Evolutionary conservation across 768 basidiomycete species (phyloP).

Genomic region (Tricholoma saponaceum): DNA sequence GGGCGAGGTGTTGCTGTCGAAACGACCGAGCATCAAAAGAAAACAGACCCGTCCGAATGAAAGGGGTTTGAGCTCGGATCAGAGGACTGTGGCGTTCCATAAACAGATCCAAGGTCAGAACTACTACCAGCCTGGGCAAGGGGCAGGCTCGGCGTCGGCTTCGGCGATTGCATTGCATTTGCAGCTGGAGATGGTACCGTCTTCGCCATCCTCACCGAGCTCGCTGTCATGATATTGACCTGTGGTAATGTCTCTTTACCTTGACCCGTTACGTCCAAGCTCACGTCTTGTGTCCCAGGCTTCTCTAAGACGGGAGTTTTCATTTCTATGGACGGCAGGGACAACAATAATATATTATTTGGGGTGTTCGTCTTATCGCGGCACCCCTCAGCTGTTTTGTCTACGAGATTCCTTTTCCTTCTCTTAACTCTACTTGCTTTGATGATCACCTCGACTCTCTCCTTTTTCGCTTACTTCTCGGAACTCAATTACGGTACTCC

Average conservation of each 20-base stretch:
- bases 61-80: neutral
- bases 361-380: neutral
- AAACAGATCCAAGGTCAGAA: neutral
- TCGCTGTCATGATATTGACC: constrained; percentile 2
- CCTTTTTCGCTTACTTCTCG: neutral
- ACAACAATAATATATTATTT: neutral
- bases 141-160: neutral
- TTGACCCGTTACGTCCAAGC: neutral
- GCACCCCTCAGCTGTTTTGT: neutral
- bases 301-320: too few species aligned
- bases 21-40: constrained; percentile 65
- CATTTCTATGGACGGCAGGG: too few species aligned
- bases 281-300: neutral
- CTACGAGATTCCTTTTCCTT: neutral
- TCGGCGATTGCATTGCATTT: neutral
- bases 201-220: constrained; percentile 9
- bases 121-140: neutral
- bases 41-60: constrained; percentile 17
- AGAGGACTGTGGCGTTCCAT: neutral
- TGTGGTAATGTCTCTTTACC: neutral
- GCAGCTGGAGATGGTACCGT: neutral
- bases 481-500: neutral
- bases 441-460: too few species aligned
- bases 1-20: constrained; percentile 53
- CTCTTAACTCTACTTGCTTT: too few species aligned